Percentiles rank a stretch among this genome's conserved stretches.
Conservation (phyloP, 495 filamentous ascomycete species). For the Coniosporium apollinis region DNA sequence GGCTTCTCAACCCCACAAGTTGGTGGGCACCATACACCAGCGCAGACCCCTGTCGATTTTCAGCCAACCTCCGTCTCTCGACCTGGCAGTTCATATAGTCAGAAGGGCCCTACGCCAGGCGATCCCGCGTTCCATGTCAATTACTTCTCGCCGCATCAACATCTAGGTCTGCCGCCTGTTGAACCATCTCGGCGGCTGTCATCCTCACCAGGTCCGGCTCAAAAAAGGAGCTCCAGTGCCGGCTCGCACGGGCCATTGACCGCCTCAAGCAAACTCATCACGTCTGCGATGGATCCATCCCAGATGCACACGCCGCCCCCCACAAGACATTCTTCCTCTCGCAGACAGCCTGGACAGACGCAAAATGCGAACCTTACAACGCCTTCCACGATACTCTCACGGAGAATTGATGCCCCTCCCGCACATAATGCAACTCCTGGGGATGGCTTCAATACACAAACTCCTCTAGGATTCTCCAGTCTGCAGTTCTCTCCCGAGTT, state of each 20-base stretch:
- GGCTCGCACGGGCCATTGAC: conserved; percentile 12
- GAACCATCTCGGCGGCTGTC: conserved; percentile 37
- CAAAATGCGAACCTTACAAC: conserved; percentile 18
- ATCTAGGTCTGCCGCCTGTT: conserved; percentile 37
- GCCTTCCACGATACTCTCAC: conserved; percentile 20
- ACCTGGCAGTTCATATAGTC: conserved; percentile 13
- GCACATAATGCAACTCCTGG: conserved; percentile 27
- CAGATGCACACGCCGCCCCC: conserved; percentile 54
- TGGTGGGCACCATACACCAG: conserved; percentile 18
- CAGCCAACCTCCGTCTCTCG: conserved; percentile 14
- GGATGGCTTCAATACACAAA: conserved; percentile 15
- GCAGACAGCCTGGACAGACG: conserved; percentile 21
- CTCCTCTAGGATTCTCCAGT: conserved; percentile 30
- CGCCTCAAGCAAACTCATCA: conserved; percentile 20
- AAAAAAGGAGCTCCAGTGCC: conserved; percentile 18
- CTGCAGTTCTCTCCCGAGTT: conserved; percentile 47
- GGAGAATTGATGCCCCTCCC: conserved; percentile 30
- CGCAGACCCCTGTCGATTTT: conserved; percentile 16
- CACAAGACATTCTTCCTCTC: conserved; percentile 35
- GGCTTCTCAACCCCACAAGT: conserved; percentile 24
- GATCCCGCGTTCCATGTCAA: conserved; percentile 33
- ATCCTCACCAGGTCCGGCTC: conserved; percentile 37
- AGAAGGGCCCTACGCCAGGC: conserved; percentile 9
- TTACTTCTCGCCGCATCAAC: conserved; percentile 35
- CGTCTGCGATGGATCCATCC: conserved; percentile 27